Base-by-base conservation (phyloP, 2,329 filamentous ascomycete species). In the Aureobasidium sp. region DNA sequence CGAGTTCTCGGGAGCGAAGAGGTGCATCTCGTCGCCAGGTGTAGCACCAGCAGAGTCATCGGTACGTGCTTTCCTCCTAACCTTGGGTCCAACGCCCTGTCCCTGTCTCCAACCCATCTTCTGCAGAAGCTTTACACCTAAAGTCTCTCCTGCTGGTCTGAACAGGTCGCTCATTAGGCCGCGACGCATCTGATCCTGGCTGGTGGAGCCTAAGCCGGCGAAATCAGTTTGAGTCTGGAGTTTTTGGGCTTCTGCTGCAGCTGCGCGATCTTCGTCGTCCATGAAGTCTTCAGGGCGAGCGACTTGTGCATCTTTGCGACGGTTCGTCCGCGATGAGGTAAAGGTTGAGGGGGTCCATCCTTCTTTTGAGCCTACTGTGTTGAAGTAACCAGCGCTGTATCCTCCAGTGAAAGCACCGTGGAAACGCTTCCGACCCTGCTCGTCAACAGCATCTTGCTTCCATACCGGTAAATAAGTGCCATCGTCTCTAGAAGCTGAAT, bases 361-460 rank as follows among this genome's bases (percentile, higher is more conserved):
- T 80, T 99, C 93, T 75, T 97, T 97, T 62, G 93, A 97, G 59
- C 94, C 94, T 67, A 97, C 94, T 5, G 92, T 96, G 73, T 99
- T 99, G 78, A 94, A 97, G 76, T 97, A 97, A 67, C 94, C 94
- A 78, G 94, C 94, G 78, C 91, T 97, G 78, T 89, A 99, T 34
- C 94, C 94, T 68, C 94, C 94, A 1, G 91, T 97, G 71, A 99
- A 99, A 65, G 94, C 94, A 65, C 94, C 94, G 75, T 99, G 94
- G 3, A 99, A 81, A 59, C 94, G 85, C 75, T 95, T 93, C 68
- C 92, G 82, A 16, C 94, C 94, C 66, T 86, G 86, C 71, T 97
- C 94, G 75, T 99, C 94, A 63, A 88, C 89, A 72, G 96, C 92
- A 72, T 97, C 93, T 79, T 99, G 94, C 78, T 97, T 96, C 91